Percentiles rank a stretch among this genome's conserved stretches.
These are phyloP conservation scores for Starmerella roubikii DNA, from an alignment of 805 yeast genomes.

Conservation along the genomic window DNA sequence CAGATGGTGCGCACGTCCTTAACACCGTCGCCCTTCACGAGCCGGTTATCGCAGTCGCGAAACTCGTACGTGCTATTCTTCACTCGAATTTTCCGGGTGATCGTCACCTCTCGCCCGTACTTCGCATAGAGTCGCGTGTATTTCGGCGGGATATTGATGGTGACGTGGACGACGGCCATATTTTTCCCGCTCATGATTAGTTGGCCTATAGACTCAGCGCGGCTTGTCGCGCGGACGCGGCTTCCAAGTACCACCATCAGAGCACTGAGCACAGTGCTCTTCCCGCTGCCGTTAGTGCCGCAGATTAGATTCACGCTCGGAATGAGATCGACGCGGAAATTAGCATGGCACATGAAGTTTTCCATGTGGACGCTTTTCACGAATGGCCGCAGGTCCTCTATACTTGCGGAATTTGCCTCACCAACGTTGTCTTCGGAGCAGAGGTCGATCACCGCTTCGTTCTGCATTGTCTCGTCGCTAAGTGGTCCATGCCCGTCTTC, in stretches of 20 bases:
- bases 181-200: constrained; percentile 65
- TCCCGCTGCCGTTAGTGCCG: constrained; percentile 87
- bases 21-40: constrained; percentile 38
- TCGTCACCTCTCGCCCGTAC: constrained; percentile 54
- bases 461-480: too few relatives aligned
- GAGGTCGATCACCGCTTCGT: too few relatives aligned
- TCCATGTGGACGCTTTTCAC: constrained; percentile 48
- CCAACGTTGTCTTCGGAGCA: too few relatives aligned
- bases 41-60: constrained; percentile 37
- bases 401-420: too few relatives aligned
- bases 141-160: constrained; percentile 43
- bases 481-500: too few relatives aligned
- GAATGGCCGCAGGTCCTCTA: too few relatives aligned
- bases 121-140: constrained; percentile 47
- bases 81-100: constrained; percentile 54
- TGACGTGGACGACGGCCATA: constrained; percentile 53
- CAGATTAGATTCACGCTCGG: constrained; percentile 74
- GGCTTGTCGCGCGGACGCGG: constrained; percentile 70
- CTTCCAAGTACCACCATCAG: constrained; percentile 80
- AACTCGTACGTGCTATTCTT: constrained; percentile 43
- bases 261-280: constrained; percentile 77
- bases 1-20: constrained; percentile 54
- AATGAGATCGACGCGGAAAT: constrained; percentile 61
- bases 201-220: constrained; percentile 60
- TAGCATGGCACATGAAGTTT: constrained; percentile 39